These are phyloP conservation scores for Rhododendron vialii DNA, from an alignment of 148 eudicot genomes.

Conservation along the genomic window DNA sequence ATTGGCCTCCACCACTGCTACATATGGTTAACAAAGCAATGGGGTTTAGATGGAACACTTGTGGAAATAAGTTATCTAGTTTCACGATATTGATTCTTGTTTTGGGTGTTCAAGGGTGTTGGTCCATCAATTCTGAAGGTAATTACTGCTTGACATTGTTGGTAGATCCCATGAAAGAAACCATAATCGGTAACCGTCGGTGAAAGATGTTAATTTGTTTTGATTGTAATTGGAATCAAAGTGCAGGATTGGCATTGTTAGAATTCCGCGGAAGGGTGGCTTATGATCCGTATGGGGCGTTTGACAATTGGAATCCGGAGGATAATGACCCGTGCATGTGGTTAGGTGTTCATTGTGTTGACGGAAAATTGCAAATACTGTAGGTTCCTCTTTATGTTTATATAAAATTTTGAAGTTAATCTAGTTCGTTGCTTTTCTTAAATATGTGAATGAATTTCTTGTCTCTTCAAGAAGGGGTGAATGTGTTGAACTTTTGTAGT, in stretches of 20 bases:
- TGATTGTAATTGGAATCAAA: slow-evolving; percentile 11
- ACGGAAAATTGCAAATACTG: slow-evolving; percentile 67
- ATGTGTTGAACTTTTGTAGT: background rate
- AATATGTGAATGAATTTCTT: slow-evolving; percentile 4
- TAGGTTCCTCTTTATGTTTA: slow-evolving; percentile 44
- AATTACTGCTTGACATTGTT: slow-evolving; percentile 7
- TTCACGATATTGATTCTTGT: slow-evolving; percentile 47
- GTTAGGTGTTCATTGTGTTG: slow-evolving; percentile 68
- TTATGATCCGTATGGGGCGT: slow-evolving; percentile 59
- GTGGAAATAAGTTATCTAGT: slow-evolving; percentile 39
- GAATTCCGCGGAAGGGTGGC: slow-evolving; percentile 46
- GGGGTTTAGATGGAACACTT: slow-evolving; percentile 68
- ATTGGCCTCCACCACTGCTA: slow-evolving; percentile 46
- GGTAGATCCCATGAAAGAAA: background rate
- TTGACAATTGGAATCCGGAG: slow-evolving; percentile 63
- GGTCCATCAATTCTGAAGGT: slow-evolving; percentile 81
- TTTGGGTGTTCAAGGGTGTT: slow-evolving; percentile 45
- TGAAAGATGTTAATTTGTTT: background rate
- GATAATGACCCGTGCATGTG: slow-evolving; percentile 70
- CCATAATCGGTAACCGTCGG: background rate
- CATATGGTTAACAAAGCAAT: slow-evolving; percentile 47
- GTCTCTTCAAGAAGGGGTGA: background rate
- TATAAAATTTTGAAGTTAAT: background rate
- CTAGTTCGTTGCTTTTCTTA: background rate
- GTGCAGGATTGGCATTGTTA: slow-evolving; percentile 71